Conservation (phyloP, 2,329 filamentous ascomycete species). For the Hypoxylon sp. region DNA sequence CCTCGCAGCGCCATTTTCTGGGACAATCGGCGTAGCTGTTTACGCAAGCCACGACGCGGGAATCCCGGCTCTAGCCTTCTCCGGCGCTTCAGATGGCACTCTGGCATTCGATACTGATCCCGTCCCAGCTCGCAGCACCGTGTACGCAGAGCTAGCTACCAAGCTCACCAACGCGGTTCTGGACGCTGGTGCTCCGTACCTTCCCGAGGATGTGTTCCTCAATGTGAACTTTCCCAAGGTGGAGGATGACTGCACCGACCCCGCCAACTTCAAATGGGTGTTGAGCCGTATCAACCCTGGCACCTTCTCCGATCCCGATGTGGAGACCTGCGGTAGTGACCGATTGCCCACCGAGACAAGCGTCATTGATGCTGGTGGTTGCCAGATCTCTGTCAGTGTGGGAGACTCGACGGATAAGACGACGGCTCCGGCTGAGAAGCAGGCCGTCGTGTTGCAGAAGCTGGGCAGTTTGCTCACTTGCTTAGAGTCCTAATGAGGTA, state of each 20-base stretch:
- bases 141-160: conserved; percentile 72
- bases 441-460: conserved; percentile 61
- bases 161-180: conserved; percentile 65
- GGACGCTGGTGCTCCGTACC: conserved; percentile 66
- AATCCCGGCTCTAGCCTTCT: conserved; percentile 75
- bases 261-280: conserved; percentile 68
- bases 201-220: conserved; percentile 67
- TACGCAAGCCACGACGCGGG: conserved; percentile 63
- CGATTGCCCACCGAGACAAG: conserved; percentile 67
- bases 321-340: conserved; percentile 62
- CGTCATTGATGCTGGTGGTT: conserved; percentile 61
- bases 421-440: conserved; percentile 61
- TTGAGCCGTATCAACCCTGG: conserved; percentile 68
- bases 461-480: conserved; percentile 58
- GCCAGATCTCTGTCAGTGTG: conserved; percentile 70
- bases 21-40: conserved; percentile 71
- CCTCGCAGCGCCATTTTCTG: conserved; percentile 65
- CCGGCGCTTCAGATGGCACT: conserved; percentile 59
- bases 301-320: conserved; percentile 62
- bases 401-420: conserved; percentile 68
- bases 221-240: conserved; percentile 75
- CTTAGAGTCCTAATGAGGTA: too few relatives aligned
- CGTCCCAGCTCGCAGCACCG: conserved; percentile 59
- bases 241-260: conserved; percentile 57
- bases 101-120: conserved; percentile 64